Percentiles rank a stretch among this genome's conserved stretches.
phyloP scores from a whole-genome alignment of 805 yeast species.

The Cyberlindnera saturnus region DNA sequence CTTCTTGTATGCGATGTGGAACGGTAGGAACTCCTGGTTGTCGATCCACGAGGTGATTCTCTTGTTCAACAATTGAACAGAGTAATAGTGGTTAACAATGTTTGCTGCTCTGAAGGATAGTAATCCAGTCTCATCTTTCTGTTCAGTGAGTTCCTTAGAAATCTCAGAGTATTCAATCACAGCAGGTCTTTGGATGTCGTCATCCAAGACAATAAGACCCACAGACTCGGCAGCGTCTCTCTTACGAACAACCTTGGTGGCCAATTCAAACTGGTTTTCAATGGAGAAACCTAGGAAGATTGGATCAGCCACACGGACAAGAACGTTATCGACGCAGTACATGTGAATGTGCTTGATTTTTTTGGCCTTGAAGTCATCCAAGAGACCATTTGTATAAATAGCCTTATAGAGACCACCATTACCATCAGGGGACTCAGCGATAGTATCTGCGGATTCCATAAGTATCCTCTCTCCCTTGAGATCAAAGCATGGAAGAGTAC shows the following conservation, averaged over 20 bases:
- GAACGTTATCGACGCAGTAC: constrained; percentile 93
- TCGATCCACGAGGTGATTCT: constrained; percentile 66
- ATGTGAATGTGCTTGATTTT: constrained; percentile 88
- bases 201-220: constrained; percentile 79
- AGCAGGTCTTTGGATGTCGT: constrained; percentile 53
- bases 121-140: constrained; percentile 50
- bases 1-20: constrained; percentile 90
- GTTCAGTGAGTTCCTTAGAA: constrained; percentile 62
- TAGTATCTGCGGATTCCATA: constrained; percentile 44
- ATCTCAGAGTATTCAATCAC: constrained; percentile 96
- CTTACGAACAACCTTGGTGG: constrained; percentile 93
- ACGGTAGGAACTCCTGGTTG: constrained; percentile 68
- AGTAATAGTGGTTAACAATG: constrained; percentile 94
- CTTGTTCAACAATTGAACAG: constrained; percentile 59
- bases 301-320: constrained; percentile 93
- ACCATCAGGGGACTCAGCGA: constrained; percentile 93
- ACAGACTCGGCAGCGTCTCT: constrained; percentile 83
- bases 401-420: constrained; percentile 96
- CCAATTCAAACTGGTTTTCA: constrained; percentile 57
- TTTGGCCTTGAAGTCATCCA: constrained; percentile 59
- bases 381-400: constrained; percentile 51
- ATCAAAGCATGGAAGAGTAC: constrained; percentile 86
- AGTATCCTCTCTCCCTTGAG: constrained; percentile 64
- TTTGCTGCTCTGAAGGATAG: constrained; percentile 88
- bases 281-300: constrained; percentile 77